A percentile compares a stretch with the other conserved stretches of the same genome.
phyloP scores from a whole-genome alignment of 352 stramenopile species.

The Phytophthora pluvialis region DNA sequence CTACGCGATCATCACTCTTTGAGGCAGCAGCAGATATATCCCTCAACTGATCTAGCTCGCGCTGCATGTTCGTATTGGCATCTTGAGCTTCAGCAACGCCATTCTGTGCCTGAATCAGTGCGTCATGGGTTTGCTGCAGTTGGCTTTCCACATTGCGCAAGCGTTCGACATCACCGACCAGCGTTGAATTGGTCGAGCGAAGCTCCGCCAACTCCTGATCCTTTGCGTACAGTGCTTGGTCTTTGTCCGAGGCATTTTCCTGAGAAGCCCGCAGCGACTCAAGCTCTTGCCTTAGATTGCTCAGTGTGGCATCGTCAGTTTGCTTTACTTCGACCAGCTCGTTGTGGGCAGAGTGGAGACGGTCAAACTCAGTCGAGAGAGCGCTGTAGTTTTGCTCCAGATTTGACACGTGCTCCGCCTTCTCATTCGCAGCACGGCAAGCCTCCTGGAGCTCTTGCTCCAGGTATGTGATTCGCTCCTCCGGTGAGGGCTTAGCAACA shows the following conservation, averaged over 20 bases:
- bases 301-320: slow-evolving; percentile 28
- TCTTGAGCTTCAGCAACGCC: slow-evolving; percentile 43
- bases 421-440: slow-evolving; percentile 36
- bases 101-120: slow-evolving; percentile 38
- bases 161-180: slow-evolving; percentile 33
- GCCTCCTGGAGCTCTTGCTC: slow-evolving; percentile 54
- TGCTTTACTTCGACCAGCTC: slow-evolving; percentile 38
- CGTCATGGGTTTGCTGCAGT: slow-evolving; percentile 35
- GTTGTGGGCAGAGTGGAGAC: slow-evolving; percentile 38
- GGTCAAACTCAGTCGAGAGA: slow-evolving; percentile 50
- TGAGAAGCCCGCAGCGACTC: slow-evolving; percentile 35
- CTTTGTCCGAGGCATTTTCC: slow-evolving; percentile 21
- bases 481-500: slow-evolving; percentile 27
- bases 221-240: slow-evolving; percentile 35
- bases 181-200: slow-evolving; percentile 20
- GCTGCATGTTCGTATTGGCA: slow-evolving; percentile 32
- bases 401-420: slow-evolving; percentile 41
- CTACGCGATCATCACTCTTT: slow-evolving; percentile 44
- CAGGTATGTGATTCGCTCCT: slow-evolving; percentile 38
- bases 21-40: slow-evolving; percentile 40
- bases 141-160: slow-evolving; percentile 44
- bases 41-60: slow-evolving; percentile 48
- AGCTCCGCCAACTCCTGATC: slow-evolving; percentile 45
- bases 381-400: slow-evolving; percentile 50
- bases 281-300: slow-evolving; percentile 34